phyloP scores from a whole-genome alignment of 1,284 basidiomycete genomes.

The Trametes pubescens region DNA sequence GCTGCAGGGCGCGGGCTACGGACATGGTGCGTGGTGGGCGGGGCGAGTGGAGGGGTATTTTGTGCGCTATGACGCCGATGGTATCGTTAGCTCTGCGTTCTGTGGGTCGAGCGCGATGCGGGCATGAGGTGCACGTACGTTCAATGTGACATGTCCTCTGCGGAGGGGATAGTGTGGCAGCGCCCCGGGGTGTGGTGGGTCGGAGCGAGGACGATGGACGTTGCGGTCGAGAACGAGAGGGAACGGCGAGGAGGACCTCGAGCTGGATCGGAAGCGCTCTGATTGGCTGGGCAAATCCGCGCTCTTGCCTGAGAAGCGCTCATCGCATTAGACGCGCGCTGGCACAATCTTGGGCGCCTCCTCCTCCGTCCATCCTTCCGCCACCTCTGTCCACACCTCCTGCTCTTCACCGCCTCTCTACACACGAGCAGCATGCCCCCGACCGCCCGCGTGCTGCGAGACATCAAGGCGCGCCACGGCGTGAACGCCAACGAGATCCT shows the following conservation, averaged over 20 bases:
- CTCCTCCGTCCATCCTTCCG: constrained; percentile 10
- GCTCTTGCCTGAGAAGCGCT: constrained; percentile 4
- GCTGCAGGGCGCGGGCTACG: constrained; percentile 63
- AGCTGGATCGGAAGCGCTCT: constrained; percentile 28
- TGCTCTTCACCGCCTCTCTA: constrained; percentile 6
- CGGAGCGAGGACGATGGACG: constrained; percentile 21
- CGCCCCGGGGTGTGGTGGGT: constrained; percentile 22
- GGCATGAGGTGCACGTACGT: constrained; percentile 15
- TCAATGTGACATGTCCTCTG: constrained; percentile 34
- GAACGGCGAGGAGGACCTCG: constrained; percentile 21
- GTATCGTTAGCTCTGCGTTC: neutral
- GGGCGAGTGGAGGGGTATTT: constrained; percentile 1
- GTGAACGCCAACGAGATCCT: constrained; percentile 81
- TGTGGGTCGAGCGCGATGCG: neutral
- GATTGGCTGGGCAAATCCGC: constrained; percentile 30
- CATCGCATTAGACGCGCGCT: constrained; percentile 5
- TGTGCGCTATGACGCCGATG: constrained; percentile 6
- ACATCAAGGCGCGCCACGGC: constrained; percentile 77
- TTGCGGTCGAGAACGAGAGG: constrained; percentile 6
- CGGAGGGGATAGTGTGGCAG: constrained; percentile 10
- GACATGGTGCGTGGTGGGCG: constrained; percentile 51
- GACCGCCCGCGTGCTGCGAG: constrained; percentile 72
- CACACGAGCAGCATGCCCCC: constrained; percentile 36
- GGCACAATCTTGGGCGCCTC: neutral
- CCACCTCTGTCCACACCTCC: constrained; percentile 15